Conservation (phyloP, 331 rosid species). For the Malus hybrid region DNA sequence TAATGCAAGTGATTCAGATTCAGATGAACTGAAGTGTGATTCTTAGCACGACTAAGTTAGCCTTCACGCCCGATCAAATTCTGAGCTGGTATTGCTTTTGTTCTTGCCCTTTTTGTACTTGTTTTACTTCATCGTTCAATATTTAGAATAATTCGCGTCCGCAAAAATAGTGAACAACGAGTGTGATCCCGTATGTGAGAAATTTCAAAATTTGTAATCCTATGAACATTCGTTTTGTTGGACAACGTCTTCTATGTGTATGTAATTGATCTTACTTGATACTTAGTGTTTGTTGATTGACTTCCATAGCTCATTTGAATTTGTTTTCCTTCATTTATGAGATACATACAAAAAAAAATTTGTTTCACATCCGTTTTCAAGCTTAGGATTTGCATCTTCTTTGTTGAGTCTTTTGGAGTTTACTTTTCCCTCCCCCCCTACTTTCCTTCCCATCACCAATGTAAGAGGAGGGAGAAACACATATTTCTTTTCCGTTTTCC, state of each 20-base stretch:
- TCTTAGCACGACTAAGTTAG: constrained; percentile 30
- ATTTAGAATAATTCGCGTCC: background rate
- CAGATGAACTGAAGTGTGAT: constrained; percentile 64
- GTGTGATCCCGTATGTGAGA: background rate
- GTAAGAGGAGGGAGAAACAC: background rate
- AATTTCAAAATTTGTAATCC: background rate
- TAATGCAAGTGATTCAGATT: constrained; percentile 97
- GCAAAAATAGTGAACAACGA: background rate
- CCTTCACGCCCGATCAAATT: constrained; percentile 19
- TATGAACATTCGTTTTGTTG: background rate
- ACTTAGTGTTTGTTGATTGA: background rate
- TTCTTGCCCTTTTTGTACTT: constrained; percentile 6
- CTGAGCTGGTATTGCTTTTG: constrained; percentile 29
- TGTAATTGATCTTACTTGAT: background rate
- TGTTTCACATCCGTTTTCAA: background rate
- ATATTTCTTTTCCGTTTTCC: background rate
- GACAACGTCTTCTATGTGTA: background rate
- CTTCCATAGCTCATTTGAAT: background rate
- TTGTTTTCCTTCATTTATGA: background rate
- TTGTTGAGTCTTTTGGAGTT: background rate
- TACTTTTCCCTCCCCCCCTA: background rate
- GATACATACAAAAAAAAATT: background rate
- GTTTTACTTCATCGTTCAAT: background rate
- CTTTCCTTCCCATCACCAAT: background rate
- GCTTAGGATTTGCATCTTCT: background rate